These are phyloP conservation scores for Leccinum obscurum DNA, from an alignment of 768 basidiomycete species.

Conservation along the genomic window DNA sequence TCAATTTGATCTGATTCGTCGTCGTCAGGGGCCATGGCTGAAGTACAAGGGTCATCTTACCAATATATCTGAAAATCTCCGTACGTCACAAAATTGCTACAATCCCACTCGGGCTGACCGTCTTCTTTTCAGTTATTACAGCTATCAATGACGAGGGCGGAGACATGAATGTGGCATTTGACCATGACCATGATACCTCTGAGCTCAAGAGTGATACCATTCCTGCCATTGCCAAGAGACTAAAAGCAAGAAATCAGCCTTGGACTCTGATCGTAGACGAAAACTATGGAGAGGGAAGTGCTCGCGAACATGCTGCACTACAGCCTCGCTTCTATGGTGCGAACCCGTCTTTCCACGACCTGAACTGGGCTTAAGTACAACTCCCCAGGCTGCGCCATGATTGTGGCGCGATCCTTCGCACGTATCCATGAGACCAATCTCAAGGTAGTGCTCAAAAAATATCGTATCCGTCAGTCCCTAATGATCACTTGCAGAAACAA, in stretches of 20 bases:
- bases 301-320: conserved; percentile 95
- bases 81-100: conserved; percentile 45
- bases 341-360: conserved; percentile 6
- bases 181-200: conserved; percentile 53
- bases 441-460: conserved; percentile 53
- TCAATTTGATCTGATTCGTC: conserved; percentile 1
- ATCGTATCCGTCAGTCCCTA: background rate
- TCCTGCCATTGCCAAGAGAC: conserved; percentile 85
- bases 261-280: conserved; percentile 97
- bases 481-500: conserved; percentile 72
- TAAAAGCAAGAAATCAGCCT: conserved; percentile 79
- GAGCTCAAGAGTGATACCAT: conserved; percentile 71
- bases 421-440: conserved; percentile 98
- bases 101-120: conserved; percentile 2
- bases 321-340: conserved; percentile 93
- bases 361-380: background rate
- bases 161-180: conserved; percentile 88
- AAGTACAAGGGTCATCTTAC: conserved; percentile 98
- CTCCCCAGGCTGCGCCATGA: conserved; percentile 72
- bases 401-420: conserved; percentile 92
- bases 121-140: conserved; percentile 69
- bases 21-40: conserved; percentile 85
- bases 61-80: conserved; percentile 94
- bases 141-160: conserved; percentile 95
- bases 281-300: conserved; percentile 97